Conservation (phyloP, 2,329 filamentous ascomycete species). For the Amauroascus verrucosus region DNA sequence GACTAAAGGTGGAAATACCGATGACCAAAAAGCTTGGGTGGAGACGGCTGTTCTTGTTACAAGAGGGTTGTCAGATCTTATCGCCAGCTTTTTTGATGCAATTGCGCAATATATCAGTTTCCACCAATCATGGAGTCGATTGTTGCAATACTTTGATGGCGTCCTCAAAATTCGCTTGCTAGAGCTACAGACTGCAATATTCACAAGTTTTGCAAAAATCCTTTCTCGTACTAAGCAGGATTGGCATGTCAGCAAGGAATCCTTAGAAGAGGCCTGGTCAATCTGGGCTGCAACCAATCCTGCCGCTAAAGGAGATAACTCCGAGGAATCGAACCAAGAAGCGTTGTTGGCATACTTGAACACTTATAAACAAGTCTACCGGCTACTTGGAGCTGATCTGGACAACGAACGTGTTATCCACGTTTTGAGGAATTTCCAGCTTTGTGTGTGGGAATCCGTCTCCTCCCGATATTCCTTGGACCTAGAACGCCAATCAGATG, state of each 20-base stretch:
- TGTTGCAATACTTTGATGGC: conserved; percentile 58
- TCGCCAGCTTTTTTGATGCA: conserved; percentile 65
- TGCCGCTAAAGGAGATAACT: conserved; percentile 35
- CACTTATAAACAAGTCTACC: conserved; percentile 66
- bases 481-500: conserved; percentile 29
- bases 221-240: conserved; percentile 39
- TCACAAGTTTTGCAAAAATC: conserved; percentile 56
- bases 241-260: conserved; percentile 36
- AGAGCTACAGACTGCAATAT: conserved; percentile 62
- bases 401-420: conserved; percentile 51
- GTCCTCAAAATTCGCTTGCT: conserved; percentile 54
- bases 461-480: conserved; percentile 32
- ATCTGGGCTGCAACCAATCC: conserved; percentile 61
- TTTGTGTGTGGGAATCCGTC: conserved; percentile 61
- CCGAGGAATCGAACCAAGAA: conserved; percentile 59
- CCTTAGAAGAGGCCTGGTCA: conserved; percentile 55
- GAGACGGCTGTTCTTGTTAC: conserved; percentile 66
- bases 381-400: conserved; percentile 57
- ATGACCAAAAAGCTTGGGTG: conserved; percentile 49
- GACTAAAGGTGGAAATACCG: conserved; percentile 15
- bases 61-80: conserved; percentile 59
- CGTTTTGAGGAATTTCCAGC: conserved; percentile 61
- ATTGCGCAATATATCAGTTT: conserved; percentile 59
- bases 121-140: conserved; percentile 61
- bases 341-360: conserved; percentile 78